phyloP scores from a whole-genome alignment of 768 basidiomycete species.

The Exidia glandulosa region DNA sequence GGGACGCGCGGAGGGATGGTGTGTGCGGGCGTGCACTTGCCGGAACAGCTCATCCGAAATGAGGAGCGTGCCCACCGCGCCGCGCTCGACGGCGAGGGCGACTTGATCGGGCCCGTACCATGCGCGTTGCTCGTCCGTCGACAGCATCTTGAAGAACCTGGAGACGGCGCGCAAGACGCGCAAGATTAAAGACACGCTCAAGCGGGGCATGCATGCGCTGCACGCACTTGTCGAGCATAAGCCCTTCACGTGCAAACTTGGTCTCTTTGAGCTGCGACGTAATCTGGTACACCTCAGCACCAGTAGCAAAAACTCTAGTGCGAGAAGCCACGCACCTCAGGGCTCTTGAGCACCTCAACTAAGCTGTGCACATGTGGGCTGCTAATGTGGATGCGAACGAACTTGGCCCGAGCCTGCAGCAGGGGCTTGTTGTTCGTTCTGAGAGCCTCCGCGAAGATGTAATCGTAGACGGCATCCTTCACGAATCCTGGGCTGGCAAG shows the following conservation, averaged over 20 bases:
- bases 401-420: conserved; percentile 71
- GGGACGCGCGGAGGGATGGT: background rate
- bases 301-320: background rate
- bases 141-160: conserved; percentile 98
- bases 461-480: conserved; percentile 76
- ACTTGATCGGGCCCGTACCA: conserved; percentile 99
- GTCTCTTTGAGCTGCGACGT: conserved; percentile 76
- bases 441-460: conserved; percentile 71
- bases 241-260: conserved; percentile 90
- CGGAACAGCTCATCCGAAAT: conserved; percentile 94
- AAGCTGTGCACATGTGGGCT: conserved; percentile 94
- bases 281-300: conserved; percentile 33
- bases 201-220: background rate
- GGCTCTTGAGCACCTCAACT: conserved; percentile 87
- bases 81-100: conserved; percentile 78
- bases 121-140: conserved; percentile 85
- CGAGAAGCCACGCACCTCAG: conserved; percentile 49
- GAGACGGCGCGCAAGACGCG: background rate
- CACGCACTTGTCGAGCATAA: conserved; percentile 74
- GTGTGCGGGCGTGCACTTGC: conserved; percentile 26
- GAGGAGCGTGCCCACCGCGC: conserved; percentile 85
- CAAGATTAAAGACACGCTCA: background rate
- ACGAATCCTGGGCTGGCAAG: conserved; percentile 97
- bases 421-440: conserved; percentile 73
- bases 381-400: conserved; percentile 80